Evolutionary conservation across 2,329 filamentous ascomycete genomes (phyloP), one percentile per base, ranked within the genome.

Genomic region (Metarhizium robertsii): DNA sequence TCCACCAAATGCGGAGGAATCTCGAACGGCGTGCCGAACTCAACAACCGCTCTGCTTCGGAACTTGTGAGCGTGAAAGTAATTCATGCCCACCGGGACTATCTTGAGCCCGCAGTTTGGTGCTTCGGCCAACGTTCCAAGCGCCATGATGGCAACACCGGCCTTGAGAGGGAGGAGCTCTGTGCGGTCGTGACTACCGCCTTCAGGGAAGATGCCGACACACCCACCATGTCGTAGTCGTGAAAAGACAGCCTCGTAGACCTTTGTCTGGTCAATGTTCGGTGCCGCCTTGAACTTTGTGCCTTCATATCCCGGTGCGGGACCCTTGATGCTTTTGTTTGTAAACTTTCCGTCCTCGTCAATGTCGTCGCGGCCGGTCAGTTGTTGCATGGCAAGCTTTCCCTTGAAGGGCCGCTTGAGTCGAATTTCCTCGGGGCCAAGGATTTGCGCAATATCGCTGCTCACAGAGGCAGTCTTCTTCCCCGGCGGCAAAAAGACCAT

Each of bases 21-120:
- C 61, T 95, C 88, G 59, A 97, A 86, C 0, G 94, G 91, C 30
- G 84, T 86, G 8, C 94, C 94, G 64, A 97, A 99, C 67, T 99
- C 94, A 58, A 97, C 86, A 4, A 99, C 92, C 40, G 92, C 94
- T 67, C 94, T 84, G 60, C 92, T 97, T 49, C 92, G 87, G 73
- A 99, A 99, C 71, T 97, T 99, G 79, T 99, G 92, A 0, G 92
- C 89, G 71, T 97, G 92, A 74, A 99, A 99, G 73, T 99, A 99
- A 72, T 99, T 99, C 92, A 99, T 96, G 64, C 92, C 92, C 53
- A 94, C 92, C 3, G 94, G 94, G 29, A 99, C 90, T 64, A 99
- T 96, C 71, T 92, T 95, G 59, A 99, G 77, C 34, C 89, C 90
- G 66, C 90, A 96, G 60, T 92, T 80, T 2, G 92, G 92, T 59